phyloP scores from a whole-genome alignment of 805 yeast genomes.

The Candida ulmi region DNA sequence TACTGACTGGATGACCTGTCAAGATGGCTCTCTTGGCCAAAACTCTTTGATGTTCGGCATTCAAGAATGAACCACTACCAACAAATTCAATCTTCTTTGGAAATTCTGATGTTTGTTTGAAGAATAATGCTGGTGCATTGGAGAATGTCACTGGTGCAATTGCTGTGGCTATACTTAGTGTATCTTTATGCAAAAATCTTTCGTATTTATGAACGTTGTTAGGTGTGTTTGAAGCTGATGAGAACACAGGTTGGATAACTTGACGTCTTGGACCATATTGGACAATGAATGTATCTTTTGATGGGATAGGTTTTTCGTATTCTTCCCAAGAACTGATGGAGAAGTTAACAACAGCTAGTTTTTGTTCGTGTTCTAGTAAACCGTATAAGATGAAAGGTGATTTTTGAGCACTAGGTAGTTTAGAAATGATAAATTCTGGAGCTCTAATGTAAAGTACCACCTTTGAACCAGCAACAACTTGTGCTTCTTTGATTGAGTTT shows the following conservation, averaged over 20 bases:
- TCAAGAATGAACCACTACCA: conserved; percentile 87
- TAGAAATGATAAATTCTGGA: conserved; percentile 41
- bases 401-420: conserved; percentile 35
- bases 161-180: conserved; percentile 72
- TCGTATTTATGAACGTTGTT: conserved; percentile 87
- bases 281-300: conserved; percentile 74
- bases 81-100: conserved; percentile 52
- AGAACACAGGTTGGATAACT: conserved; percentile 75
- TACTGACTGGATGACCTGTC: conserved; percentile 93
- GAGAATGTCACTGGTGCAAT: conserved; percentile 85
- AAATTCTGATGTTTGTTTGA: conserved; percentile 51
- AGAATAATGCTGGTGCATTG: conserved; percentile 79
- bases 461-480: conserved; percentile 56
- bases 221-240: conserved; percentile 67
- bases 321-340: conserved; percentile 87
- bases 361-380: conserved; percentile 79
- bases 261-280: conserved; percentile 94
- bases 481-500: conserved; percentile 41
- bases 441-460: conserved; percentile 56
- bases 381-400: conserved; percentile 65
- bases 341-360: conserved; percentile 76
- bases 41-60: conserved; percentile 79
- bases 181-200: conserved; percentile 76
- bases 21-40: conserved; percentile 83
- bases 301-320: conserved; percentile 76